Percentiles rank a stretch among this genome's conserved stretches.
Evolutionary conservation across 2,329 filamentous ascomycete species (phyloP).

Genomic region (Aspergillus oerlinghausenensis): DNA sequence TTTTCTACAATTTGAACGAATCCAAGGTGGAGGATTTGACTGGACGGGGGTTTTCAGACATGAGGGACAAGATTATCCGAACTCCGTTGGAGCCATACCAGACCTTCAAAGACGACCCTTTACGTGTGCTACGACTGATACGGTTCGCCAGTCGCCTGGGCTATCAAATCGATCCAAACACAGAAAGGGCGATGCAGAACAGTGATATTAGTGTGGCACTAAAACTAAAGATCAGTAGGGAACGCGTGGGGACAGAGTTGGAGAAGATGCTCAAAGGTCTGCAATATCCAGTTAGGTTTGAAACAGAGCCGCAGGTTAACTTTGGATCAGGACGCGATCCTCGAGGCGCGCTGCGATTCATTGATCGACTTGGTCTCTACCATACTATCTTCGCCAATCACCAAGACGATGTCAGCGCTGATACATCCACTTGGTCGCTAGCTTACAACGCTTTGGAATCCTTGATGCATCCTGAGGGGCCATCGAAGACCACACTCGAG

Average conservation of each 20-base stretch:
- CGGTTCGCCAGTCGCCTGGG: constrained; percentile 81
- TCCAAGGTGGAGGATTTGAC: constrained; percentile 80
- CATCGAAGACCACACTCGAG: constrained; percentile 37
- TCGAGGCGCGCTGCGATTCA: constrained; percentile 32
- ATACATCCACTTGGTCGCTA: constrained; percentile 56
- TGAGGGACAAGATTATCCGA: constrained; percentile 67
- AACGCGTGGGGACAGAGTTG: constrained; percentile 79
- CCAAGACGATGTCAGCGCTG: constrained; percentile 49
- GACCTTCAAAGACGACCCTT: constrained; percentile 90
- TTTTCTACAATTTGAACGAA: constrained; percentile 91
- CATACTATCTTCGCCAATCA: constrained; percentile 40
- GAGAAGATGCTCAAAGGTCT: constrained; percentile 83
- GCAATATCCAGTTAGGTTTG: not conserved
- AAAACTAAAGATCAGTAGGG: constrained; percentile 84
- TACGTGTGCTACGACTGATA: constrained; percentile 80
- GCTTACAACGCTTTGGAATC: constrained; percentile 61
- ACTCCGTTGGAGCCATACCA: constrained; percentile 84
- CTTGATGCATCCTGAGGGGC: constrained; percentile 36
- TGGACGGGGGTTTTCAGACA: constrained; percentile 65
- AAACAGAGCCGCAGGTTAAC: not conserved
- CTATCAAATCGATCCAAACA: constrained; percentile 69
- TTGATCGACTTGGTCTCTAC: constrained; percentile 36
- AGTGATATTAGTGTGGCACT: constrained; percentile 72
- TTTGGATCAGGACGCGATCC: constrained; percentile 33
- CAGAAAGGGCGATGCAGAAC: constrained; percentile 71